Percentiles rank a stretch among this genome's conserved stretches.
Evolutionary conservation across 1,139 yeast species (phyloP).

Genomic region (Yamadazyma triangularis): DNA sequence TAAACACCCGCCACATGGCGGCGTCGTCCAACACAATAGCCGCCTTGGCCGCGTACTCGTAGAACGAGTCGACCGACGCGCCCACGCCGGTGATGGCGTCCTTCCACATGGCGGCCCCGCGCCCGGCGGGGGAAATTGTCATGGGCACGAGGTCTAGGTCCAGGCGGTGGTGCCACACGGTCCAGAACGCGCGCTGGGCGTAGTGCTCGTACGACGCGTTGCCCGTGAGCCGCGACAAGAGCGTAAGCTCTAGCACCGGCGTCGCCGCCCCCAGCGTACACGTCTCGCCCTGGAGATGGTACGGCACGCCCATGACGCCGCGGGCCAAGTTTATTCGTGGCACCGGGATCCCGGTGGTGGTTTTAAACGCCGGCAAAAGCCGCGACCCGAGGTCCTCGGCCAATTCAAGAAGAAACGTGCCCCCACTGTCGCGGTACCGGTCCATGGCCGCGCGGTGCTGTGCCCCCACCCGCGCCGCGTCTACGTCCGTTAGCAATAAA

Average conservation of each 20-base stretch:
- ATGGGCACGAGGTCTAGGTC: slow-evolving; percentile 66
- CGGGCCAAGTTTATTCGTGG: slow-evolving; percentile 64
- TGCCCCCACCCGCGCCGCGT: too few relatives aligned
- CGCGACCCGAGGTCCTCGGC: slow-evolving; percentile 73
- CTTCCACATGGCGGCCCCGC: slow-evolving; percentile 52
- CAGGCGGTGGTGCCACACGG: slow-evolving; percentile 67
- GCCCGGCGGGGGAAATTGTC: slow-evolving; percentile 65
- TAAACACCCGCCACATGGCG: slow-evolving; percentile 56
- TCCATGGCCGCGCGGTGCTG: too few relatives aligned
- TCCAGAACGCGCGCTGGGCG: slow-evolving; percentile 61
- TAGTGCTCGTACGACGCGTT: slow-evolving; percentile 66
- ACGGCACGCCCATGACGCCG: slow-evolving; percentile 47
- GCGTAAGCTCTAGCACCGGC: slow-evolving; percentile 72
- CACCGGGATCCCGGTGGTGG: slow-evolving; percentile 58
- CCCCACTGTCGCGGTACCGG: slow-evolving; percentile 60
- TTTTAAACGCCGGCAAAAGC: slow-evolving; percentile 61
- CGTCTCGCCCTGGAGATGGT: slow-evolving; percentile 51
- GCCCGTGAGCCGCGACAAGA: slow-evolving; percentile 68
- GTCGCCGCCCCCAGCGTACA: slow-evolving; percentile 88
- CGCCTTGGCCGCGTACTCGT: slow-evolving; percentile 81
- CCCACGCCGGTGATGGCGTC: slow-evolving; percentile 76
- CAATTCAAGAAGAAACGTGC: slow-evolving; percentile 57
- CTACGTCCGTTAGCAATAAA: slow-evolving; percentile 53
- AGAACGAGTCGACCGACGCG: slow-evolving; percentile 90
- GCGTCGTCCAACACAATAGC: slow-evolving; percentile 70